phyloP scores from a whole-genome alignment of 768 basidiomycete species.

The Porphyrellus cyaneotinctus region DNA sequence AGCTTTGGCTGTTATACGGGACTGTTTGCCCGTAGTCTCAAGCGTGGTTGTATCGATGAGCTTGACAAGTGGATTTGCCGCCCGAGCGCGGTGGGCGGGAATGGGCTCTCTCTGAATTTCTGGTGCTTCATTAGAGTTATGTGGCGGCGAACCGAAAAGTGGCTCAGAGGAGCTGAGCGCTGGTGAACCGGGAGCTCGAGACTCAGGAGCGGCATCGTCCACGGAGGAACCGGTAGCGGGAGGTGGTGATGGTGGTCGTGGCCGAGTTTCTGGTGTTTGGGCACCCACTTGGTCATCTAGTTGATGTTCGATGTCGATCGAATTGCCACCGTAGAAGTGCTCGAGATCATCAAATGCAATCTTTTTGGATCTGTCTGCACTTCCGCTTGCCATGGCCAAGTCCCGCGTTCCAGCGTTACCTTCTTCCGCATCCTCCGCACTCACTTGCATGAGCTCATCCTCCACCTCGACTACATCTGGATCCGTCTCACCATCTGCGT shows the following conservation, averaged over 20 bases:
- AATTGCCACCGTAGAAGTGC: conserved; percentile 27
- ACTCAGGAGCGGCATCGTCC: not conserved
- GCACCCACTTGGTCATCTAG: conserved; percentile 11
- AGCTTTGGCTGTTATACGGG: conserved; percentile 49
- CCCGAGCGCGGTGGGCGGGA: conserved; percentile 44
- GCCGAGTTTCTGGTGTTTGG: conserved; percentile 1
- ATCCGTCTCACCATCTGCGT: conserved; percentile 32
- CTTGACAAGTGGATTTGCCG: conserved; percentile 52
- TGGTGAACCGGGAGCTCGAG: conserved; percentile 12
- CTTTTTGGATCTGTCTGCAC: not conserved
- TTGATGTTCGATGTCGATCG: conserved; percentile 31
- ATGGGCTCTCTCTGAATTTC: conserved; percentile 10
- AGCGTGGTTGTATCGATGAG: conserved; percentile 38
- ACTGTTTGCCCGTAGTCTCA: conserved; percentile 26
- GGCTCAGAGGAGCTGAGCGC: conserved; percentile 17
- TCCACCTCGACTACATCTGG: conserved; percentile 38
- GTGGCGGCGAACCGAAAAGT: conserved; percentile 29
- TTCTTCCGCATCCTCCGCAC: conserved; percentile 20
- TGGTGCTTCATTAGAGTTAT: conserved; percentile 1
- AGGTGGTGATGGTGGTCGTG: conserved; percentile 1
- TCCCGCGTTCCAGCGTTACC: conserved; percentile 1
- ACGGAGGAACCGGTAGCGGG: not conserved
- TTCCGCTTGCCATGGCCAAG: conserved; percentile 1
- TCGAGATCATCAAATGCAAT: conserved; percentile 29
- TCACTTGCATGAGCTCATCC: conserved; percentile 28